Base-by-base conservation (phyloP, 345 rosid genomes). In the Murraya koenigii region DNA sequence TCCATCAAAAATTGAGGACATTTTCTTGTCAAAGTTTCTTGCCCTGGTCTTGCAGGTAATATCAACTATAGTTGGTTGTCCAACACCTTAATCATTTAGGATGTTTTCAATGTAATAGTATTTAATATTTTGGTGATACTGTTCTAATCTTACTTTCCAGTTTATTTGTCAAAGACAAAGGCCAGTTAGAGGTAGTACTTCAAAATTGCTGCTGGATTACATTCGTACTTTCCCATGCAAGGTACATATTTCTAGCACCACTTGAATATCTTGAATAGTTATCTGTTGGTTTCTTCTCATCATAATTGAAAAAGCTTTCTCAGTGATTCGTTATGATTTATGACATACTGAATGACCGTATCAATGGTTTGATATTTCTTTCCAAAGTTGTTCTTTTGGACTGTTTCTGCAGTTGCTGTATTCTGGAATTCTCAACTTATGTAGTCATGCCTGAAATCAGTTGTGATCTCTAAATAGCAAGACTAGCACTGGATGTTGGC, bases 141-240 rank as follows among this genome's bases (percentile, higher is more conserved):
- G 25, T 25, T 85, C 62, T 72, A 63, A 66, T 77, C 66, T 30
- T 58, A 74, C 86, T 62, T 77, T 20, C 61, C 88, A 95, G 98
- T 92, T 90, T 82, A 84, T 91, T 75, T 95, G 98, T 76, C 99
- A 95, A 87, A 84, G 93, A 82, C 94, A 93, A 41, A 90, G 94
- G 61, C 94, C 96, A 69, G 85, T 93, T 66, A 84, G 98, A 74
- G 98, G 98, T 54, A 85, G 84, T 84, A 83, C 98, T 72, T 88
- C 87, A 23, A 95, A 89, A 75, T 82, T 93, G 89, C 79, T 95
- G 82, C 54, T 93, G 87, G 84, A 83, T 71, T 93, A 93, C 76
- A 19, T 91, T 35, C 88, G 94, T 2, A 26, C 88, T 75, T 80
- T 75, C 77, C 98, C 97, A 2, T 92, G 97, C 89, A 90, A 85